Base-by-base conservation (phyloP, 2,329 filamentous ascomycete species). In the Colletotrichum gigasporum region DNA sequence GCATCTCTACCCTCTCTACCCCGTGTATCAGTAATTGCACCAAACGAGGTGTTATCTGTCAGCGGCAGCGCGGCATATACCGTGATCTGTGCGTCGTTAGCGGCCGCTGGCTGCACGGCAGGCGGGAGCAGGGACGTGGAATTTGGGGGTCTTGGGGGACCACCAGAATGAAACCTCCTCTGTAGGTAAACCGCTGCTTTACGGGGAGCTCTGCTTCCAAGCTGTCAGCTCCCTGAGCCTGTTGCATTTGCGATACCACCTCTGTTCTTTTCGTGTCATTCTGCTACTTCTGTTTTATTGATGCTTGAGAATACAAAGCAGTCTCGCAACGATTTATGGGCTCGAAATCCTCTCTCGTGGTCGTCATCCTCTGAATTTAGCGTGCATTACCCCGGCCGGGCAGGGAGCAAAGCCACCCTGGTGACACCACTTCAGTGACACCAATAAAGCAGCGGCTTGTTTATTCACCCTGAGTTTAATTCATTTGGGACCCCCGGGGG, bases 381-480 rank as follows among this genome's bases (percentile, higher is more conserved):
- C 41, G 26, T 39, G 16, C 35, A 26, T 35, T 11, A 56, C 51
- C 51, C 51, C 26, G 50, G 37, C 39, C 18, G 9, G 7, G 16
- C 24, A 42, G 26, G 37, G n/a, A 44, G 52, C 52, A 44, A n/a
- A 55, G 52, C 39, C 52, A 55, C 32, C 35, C 30, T 7, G 11
- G 12, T 35, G 30, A 44, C 14, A 35, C 28, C 5, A 44, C 14
- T 28, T 24, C 5, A 37, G 28, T 35, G 12, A 20, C 35, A 37
- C 39, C 12, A 42, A 60, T 64, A 54, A 65, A 62, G 62, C 62
- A 35, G 62, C 62, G 62, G 50, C 44, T 62, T 65, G 42, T 62
- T 65, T 65, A 65, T 57, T 64, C 56, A 54, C 41, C 51, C 48
- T 30, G 50, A 65, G 56, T 62, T 50, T 50, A 62, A 42, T 62